phyloP scores from a whole-genome alignment of 2,329 filamentous ascomycete genomes.

The Parasarocladium wereldwijsianum region DNA sequence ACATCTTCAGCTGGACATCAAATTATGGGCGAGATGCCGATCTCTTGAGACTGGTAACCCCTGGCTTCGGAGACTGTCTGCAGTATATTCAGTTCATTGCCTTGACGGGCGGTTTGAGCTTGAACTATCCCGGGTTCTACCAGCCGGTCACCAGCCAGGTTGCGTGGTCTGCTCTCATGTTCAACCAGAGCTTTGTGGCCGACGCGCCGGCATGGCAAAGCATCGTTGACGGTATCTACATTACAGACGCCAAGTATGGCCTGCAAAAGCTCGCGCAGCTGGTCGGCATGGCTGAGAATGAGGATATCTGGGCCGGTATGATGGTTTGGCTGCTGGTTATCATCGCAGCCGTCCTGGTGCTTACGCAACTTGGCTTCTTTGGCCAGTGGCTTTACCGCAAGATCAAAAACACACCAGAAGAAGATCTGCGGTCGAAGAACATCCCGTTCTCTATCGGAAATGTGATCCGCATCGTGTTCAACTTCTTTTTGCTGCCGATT shows the following conservation, averaged over 20 bases:
- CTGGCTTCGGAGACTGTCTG: conserved; percentile 89
- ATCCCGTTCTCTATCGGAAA: conserved; percentile 73
- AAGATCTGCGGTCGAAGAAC: conserved; percentile 84
- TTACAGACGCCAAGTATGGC: conserved; percentile 63
- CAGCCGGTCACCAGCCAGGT: conserved; percentile 80
- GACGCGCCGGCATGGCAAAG: conserved; percentile 49
- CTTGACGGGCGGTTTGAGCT: conserved; percentile 70
- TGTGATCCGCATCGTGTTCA: conserved; percentile 74
- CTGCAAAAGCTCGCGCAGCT: conserved; percentile 67
- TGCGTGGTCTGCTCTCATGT: conserved; percentile 82
- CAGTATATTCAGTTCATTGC: conserved; percentile 93
- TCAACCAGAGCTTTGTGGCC: conserved; percentile 79
- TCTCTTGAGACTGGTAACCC: conserved; percentile 79
- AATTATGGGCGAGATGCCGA: conserved; percentile 95
- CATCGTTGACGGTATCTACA: conserved; percentile 75
- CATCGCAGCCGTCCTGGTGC: conserved; percentile 47
- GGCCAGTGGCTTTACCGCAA: conserved; percentile 62
- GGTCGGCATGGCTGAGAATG: conserved; percentile 59
- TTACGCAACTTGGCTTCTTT: conserved; percentile 66
- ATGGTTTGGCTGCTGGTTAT: conserved; percentile 80
- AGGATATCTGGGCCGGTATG: conserved; percentile 90
- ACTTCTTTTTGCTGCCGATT: conserved; percentile 80
- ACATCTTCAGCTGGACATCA: conserved; percentile 92
- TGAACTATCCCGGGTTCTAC: conserved; percentile 88
- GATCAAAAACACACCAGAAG: conserved; percentile 58